phyloP scores from a whole-genome alignment of 306 rosid genomes.

The Echinosophora koreensis region DNA sequence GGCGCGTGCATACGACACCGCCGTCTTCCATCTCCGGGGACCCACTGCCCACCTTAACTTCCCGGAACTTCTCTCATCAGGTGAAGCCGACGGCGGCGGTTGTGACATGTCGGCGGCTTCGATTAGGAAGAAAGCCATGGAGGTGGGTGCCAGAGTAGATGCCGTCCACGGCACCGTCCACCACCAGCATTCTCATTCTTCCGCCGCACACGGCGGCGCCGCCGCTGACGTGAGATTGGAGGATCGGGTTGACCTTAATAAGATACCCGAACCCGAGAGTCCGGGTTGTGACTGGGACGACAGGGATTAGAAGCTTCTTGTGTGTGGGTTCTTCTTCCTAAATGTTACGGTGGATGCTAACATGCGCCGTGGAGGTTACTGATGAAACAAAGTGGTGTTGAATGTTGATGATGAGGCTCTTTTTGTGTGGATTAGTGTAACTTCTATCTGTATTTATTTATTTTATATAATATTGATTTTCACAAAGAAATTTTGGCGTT shows the following conservation, averaged over 20 bases:
- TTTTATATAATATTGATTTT: slow-evolving; percentile 36
- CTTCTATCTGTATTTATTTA: slow-evolving; percentile 1
- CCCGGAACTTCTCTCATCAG: slow-evolving; percentile 63
- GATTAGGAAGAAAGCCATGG: slow-evolving; percentile 86
- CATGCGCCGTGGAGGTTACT: slow-evolving; percentile 57
- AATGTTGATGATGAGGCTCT: slow-evolving; percentile 61
- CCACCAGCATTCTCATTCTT: slow-evolving; percentile 47
- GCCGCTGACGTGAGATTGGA: slow-evolving; percentile 50
- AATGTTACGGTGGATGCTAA: slow-evolving; percentile 46
- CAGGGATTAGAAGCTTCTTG: slow-evolving; percentile 39
- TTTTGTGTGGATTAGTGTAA: slow-evolving; percentile 49
- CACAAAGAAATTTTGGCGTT: slow-evolving; percentile 73
- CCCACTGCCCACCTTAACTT: slow-evolving; percentile 92
- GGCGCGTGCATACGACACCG: slow-evolving; percentile 96
- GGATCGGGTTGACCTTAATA: slow-evolving; percentile 81
- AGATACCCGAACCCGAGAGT: slow-evolving; percentile 86
- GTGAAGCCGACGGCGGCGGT: slow-evolving; percentile 41
- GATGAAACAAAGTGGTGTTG: slow-evolving; percentile 65
- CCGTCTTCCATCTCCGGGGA: slow-evolving; percentile 85
- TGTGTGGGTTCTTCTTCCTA: too few relatives aligned
- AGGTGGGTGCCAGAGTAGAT: slow-evolving; percentile 91
- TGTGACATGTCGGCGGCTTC: slow-evolving; percentile 84
- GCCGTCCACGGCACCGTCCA: slow-evolving; percentile 80
- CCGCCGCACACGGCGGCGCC: slow-evolving; percentile 7
- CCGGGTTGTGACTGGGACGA: slow-evolving; percentile 70